Conservation (phyloP, 73 alveolate species). For the Stentor roeselii region DNA sequence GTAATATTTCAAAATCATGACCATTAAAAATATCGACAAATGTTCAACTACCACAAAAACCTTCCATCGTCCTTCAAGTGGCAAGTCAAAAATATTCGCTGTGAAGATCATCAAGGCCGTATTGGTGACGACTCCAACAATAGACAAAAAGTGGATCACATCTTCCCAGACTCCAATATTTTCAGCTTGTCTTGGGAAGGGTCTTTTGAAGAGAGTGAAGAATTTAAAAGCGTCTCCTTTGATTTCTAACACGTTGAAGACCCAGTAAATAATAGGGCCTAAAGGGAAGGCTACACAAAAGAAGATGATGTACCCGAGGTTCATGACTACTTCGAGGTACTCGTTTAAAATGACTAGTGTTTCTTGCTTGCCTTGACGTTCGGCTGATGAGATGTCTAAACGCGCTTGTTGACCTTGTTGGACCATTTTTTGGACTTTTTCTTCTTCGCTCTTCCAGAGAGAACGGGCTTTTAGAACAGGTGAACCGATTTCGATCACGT, state of each 20-base stretch:
- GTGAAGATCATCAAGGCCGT: slow-evolving; percentile 14
- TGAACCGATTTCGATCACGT: slow-evolving; percentile 2
- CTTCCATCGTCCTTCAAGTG: slow-evolving; percentile 16
- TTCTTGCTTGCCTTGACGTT: slow-evolving; percentile 12
- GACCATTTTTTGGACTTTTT: neutral
- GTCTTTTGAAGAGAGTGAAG: slow-evolving; percentile 18
- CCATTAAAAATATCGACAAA: neutral
- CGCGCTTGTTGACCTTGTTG: slow-evolving; percentile 7
- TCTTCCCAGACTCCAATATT: slow-evolving; percentile 24
- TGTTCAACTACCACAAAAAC: slow-evolving; percentile 6
- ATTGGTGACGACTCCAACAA: slow-evolving; percentile 14
- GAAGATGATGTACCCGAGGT: slow-evolving; percentile 23
- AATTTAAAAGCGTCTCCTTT: slow-evolving; percentile 27
- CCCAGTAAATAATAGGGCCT: slow-evolving; percentile 27
- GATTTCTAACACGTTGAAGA: slow-evolving; percentile 11
- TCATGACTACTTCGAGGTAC: slow-evolving; percentile 16
- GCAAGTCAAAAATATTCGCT: neutral
- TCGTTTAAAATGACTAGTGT: neutral
- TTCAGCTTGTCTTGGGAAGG: slow-evolving; percentile 22
- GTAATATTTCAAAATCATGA: slow-evolving; percentile 1
- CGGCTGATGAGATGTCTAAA: neutral
- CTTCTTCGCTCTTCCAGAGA: neutral
- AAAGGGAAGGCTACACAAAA: slow-evolving; percentile 32
- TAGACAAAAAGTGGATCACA: neutral
- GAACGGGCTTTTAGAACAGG: slow-evolving; percentile 18